These are phyloP conservation scores for Suillus variegatus DNA, from an alignment of 768 basidiomycete species.

Conservation along the genomic window DNA sequence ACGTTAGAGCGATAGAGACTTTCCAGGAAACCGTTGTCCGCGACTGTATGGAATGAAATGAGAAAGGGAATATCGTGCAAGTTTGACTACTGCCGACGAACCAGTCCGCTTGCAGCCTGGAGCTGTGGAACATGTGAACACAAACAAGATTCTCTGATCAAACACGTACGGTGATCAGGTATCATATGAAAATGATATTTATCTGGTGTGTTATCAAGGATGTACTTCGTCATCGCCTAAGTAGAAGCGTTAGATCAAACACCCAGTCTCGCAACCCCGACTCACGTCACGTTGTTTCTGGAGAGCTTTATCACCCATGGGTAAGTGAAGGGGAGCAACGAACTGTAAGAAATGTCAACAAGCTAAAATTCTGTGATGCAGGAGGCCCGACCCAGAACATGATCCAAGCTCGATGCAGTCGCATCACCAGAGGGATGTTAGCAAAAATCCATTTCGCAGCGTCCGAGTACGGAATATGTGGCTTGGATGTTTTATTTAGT, in stretches of 20 bases:
- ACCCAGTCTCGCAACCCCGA: not conserved
- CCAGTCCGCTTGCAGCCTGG: not conserved
- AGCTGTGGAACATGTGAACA: not conserved
- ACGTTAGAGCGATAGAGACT: not conserved
- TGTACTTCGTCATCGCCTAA: not conserved
- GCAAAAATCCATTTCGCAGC: conserved; percentile 52
- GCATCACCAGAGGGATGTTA: conserved; percentile 51
- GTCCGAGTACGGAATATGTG: conserved; percentile 40
- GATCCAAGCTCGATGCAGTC: conserved; percentile 49
- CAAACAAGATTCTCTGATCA: not conserved
- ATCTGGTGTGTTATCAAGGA: not conserved
- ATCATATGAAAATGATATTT: not conserved
- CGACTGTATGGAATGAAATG: not conserved
- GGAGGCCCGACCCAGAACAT: conserved; percentile 45
- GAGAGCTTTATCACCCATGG: conserved; percentile 9
- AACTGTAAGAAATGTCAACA: conserved; percentile 12
- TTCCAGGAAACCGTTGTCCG: not conserved
- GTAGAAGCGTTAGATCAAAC: not conserved
- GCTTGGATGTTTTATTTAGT: conserved; percentile 35
- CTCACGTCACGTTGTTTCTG: conserved; percentile 16
- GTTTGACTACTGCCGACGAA: not conserved
- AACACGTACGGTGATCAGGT: not conserved
- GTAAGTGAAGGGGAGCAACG: conserved; percentile 21
- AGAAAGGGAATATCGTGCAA: not conserved
- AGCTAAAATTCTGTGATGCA: not conserved